Evolutionary conservation across 371 early-diverging fungal species (phyloP), one percentile per base, ranked within the genome.

Genomic region (Mucor mucedo): DNA sequence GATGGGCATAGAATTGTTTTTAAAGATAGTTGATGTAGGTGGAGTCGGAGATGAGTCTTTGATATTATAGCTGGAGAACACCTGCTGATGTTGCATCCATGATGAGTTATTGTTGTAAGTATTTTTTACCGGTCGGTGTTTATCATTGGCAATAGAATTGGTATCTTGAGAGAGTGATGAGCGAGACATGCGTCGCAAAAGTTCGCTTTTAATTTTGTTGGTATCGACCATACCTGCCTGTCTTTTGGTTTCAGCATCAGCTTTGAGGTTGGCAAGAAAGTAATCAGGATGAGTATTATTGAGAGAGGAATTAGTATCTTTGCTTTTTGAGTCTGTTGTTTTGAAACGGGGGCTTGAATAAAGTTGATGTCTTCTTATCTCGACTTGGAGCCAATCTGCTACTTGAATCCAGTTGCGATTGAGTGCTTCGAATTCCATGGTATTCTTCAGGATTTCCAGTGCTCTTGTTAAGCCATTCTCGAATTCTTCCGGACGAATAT

Each of bases 351-450:
- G 53, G 32, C 35, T 35, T 35, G 58, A 52, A 40, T 65, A 65
- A 13, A 71, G 68, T 48, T 72, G 58, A 58, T 79, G 79, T 32
- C 79, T 67, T 55, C 72, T 50, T 27, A 80, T 72, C 50, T 80
- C 80, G 4, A 74, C 69, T 28, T 78, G 65, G 16, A 80, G 55
- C 74, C 76, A 80, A 39, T 80, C 75, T 13, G 76, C 70, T 1
- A 80, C 71, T 56, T 80, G 78, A 14, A 74, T 66, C 71, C 73
- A 77, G 38, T 72, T 71, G 55, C 67, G 70, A 52, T 55, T 69
- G 2, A 53, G 33, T 2, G 62, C 58, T 49, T 72, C 61, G 55
- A 65, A 72, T 35, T 80, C 80, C 30, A 62, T 60, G 4, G 80
- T 76, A 5, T 54, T 56, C n/a, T 56, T 55, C 21, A 80, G 39